Base-by-base conservation (phyloP, 306 rosid species). In the Astragalus glycyphyllos region DNA sequence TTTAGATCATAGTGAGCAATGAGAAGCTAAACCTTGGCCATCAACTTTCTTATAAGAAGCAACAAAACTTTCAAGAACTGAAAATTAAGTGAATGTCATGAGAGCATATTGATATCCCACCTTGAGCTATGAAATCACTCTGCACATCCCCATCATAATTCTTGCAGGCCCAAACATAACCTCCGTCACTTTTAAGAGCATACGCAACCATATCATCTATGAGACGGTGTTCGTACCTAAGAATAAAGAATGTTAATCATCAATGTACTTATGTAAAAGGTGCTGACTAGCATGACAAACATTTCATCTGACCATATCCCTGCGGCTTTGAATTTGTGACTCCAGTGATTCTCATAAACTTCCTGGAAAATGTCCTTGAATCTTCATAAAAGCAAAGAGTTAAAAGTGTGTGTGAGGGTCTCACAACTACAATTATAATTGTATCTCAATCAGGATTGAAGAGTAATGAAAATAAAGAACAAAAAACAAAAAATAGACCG, bases 131-230 rank as follows among this genome's bases (percentile, higher is more conserved):
- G 87, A 94, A 86, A 79, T 94, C 99, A 63, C 99, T 94, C 82
- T 94, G 99, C 47, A 94, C 97, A 72, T 94, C 98, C 55, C 98
- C 98, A 82, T 94, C 96, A 68, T 94, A 94, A 78, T 94, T 94
- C 84, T 94, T 94, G 92, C 98, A 94, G 42, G 98, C 98, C 98
- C 99, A 94, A 50, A 94, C 99, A 89, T 91, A 94, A 55, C 96
- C 99, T 73, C 99, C 99, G 15, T 94, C 96, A 53, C 99, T 94
- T 85, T 94, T 94, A 74, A 94, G 77, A 42, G 96, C 92, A 82
- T 91, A 94, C 5, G 97, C 99, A 81, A 94, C 97, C 99, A 94
- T 94, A 81, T 94, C 99, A 85, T 94, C 99, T 56, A 94, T 94
- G 65, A 94, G 97, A 77, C 99, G 96, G 65, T 94, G 99, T 72